Conservation (phyloP, 768 basidiomycete genomes). For the Xerocomellus dryophilus region DNA sequence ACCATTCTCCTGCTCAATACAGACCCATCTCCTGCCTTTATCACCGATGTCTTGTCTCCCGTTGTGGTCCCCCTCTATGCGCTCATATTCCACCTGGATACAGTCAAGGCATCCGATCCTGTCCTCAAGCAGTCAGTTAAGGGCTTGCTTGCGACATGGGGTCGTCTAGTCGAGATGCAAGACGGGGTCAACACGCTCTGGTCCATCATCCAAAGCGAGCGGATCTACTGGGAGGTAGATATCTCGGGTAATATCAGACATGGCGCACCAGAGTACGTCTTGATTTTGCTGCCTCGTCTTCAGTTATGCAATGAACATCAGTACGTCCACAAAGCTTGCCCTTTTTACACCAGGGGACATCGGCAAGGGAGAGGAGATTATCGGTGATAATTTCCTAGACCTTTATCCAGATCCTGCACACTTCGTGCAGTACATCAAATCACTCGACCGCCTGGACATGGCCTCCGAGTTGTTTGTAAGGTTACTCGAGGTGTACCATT, state of each 20-base stretch:
- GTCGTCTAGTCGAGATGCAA: slow-evolving; percentile 50
- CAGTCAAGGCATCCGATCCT: slow-evolving; percentile 61
- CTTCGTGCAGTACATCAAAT: slow-evolving; percentile 64
- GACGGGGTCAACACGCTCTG: slow-evolving; percentile 59
- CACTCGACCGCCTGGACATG: slow-evolving; percentile 64
- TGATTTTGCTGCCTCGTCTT: neutral
- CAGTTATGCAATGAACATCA: neutral
- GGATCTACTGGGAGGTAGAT: slow-evolving; percentile 54
- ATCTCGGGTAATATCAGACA: slow-evolving; percentile 49
- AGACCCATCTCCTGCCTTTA: slow-evolving; percentile 72
- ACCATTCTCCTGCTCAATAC: slow-evolving; percentile 64
- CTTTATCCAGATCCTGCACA: slow-evolving; percentile 75
- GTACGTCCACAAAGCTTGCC: slow-evolving; percentile 32
- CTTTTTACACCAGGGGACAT: slow-evolving; percentile 55
- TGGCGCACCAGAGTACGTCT: slow-evolving; percentile 41
- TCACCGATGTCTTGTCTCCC: slow-evolving; percentile 63
- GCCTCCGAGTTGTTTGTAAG: slow-evolving; percentile 70
- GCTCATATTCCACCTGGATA: slow-evolving; percentile 53
- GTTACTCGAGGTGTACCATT: slow-evolving; percentile 67
- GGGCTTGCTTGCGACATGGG: slow-evolving; percentile 73
- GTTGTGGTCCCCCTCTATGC: slow-evolving; percentile 66
- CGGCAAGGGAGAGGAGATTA: slow-evolving; percentile 35
- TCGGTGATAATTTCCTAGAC: slow-evolving; percentile 53
- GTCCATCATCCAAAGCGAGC: slow-evolving; percentile 52
- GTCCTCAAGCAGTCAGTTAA: slow-evolving; percentile 54